phyloP scores from a whole-genome alignment of 768 basidiomycete genomes.

The Antrodiella citrinella region DNA sequence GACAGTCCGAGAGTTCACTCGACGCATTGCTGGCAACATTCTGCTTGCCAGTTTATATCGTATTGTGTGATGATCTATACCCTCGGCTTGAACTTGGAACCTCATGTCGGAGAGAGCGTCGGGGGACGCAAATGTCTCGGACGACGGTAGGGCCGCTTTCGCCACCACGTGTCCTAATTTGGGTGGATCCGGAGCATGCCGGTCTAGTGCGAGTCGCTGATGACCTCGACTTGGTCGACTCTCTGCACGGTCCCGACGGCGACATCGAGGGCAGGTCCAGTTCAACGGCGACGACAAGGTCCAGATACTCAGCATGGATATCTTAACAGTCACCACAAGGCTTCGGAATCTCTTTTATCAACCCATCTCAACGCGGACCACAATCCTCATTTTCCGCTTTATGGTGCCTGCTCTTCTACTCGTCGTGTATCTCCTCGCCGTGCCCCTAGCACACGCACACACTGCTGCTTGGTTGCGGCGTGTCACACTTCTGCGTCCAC shows the following conservation, averaged over 20 bases:
- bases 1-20: too few relatives aligned
- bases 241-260: background rate
- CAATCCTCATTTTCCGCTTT: background rate
- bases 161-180: too few relatives aligned
- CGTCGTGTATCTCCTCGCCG: conserved; percentile 4
- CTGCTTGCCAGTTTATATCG: too few relatives aligned
- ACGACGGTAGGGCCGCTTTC: too few relatives aligned
- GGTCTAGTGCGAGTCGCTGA: background rate
- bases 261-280: background rate
- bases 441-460: conserved; percentile 9
- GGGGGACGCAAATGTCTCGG: too few relatives aligned
- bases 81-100: too few relatives aligned
- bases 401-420: conserved; percentile 1
- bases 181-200: too few relatives aligned
- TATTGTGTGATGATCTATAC: too few relatives aligned
- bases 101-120: too few relatives aligned
- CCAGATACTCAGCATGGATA: background rate
- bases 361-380: background rate
- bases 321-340: background rate
- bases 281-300: background rate
- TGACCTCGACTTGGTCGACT: background rate
- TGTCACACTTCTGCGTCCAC: conserved; percentile 12
- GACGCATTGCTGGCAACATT: too few relatives aligned
- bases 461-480: conserved; percentile 23
- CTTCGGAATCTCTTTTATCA: background rate